phyloP scores from a whole-genome alignment of 352 stramenopile species.

The Pythium sp. region DNA sequence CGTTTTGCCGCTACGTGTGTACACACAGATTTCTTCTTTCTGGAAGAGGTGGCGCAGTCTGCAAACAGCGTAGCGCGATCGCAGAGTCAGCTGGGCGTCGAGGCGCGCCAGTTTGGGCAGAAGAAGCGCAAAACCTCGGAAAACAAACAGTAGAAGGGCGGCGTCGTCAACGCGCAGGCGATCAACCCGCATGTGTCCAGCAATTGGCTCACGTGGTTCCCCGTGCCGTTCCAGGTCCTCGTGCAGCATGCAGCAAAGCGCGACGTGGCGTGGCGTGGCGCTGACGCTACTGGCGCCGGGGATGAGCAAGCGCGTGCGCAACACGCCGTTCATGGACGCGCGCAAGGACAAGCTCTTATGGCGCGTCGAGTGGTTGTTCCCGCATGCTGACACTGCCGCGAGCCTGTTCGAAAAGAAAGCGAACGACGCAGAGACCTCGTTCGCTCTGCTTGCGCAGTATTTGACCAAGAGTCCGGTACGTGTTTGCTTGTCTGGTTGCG shows the following conservation, averaged over 20 bases:
- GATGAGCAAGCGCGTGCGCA: constrained; percentile 77
- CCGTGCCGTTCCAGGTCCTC: constrained; percentile 62
- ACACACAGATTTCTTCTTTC: constrained; percentile 65
- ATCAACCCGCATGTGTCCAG: constrained; percentile 61
- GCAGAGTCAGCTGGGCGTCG: constrained; percentile 37
- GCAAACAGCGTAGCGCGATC: constrained; percentile 44
- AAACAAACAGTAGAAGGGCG: neutral
- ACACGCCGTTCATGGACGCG: constrained; percentile 74
- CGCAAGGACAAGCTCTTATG: constrained; percentile 64
- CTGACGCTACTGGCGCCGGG: constrained; percentile 72
- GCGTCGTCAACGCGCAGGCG: neutral
- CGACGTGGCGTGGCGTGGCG: constrained; percentile 53
- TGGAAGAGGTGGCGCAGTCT: constrained; percentile 66
- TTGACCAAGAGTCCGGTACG: constrained; percentile 55
- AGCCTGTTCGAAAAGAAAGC: constrained; percentile 51
- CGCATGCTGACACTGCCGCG: constrained; percentile 40
- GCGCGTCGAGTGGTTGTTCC: constrained; percentile 80
- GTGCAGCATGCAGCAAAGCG: constrained; percentile 66
- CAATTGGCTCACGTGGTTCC: constrained; percentile 77
- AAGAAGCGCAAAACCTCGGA: constrained; percentile 28
- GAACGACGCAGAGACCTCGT: constrained; percentile 49
- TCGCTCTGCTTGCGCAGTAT: constrained; percentile 59
- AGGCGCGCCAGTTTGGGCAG: constrained; percentile 24
- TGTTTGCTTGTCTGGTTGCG: neutral
- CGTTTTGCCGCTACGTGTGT: neutral